phyloP scores from a whole-genome alignment of 257 asterid genomes.

The Penstemon davidsonii region DNA sequence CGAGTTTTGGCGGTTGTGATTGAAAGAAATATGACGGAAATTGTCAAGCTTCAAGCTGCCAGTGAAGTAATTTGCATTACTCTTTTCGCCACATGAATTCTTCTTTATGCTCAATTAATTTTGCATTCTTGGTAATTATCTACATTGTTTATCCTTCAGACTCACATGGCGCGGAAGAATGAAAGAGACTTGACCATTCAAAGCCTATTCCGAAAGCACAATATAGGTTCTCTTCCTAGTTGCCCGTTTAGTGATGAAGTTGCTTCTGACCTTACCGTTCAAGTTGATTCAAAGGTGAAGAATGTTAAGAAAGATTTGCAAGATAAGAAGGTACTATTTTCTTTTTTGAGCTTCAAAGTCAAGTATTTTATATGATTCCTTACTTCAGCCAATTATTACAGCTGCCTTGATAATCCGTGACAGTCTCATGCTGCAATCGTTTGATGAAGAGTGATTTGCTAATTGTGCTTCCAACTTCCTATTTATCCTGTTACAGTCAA shows the following conservation, averaged over 20 bases:
- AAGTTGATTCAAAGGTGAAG: constrained; percentile 57
- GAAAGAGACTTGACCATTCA: constrained; percentile 60
- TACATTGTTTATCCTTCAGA: constrained; percentile 42
- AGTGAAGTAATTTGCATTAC: constrained; percentile 53
- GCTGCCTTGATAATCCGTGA: constrained; percentile 23
- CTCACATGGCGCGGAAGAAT: constrained; percentile 62
- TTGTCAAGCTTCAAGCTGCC: constrained; percentile 73
- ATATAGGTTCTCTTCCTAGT: constrained; percentile 72
- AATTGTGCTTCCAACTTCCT: constrained; percentile 19
- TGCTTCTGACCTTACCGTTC: constrained; percentile 62
- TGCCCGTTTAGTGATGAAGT: constrained; percentile 67
- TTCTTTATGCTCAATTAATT: constrained; percentile 18
- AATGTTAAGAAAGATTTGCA: constrained; percentile 59
- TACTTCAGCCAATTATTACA: constrained; percentile 19
- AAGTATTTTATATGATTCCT: not conserved
- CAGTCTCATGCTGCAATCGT: constrained; percentile 13
- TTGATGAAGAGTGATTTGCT: constrained; percentile 3
- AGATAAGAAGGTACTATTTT: constrained; percentile 66
- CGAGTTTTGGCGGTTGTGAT: constrained; percentile 39
- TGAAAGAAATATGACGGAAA: constrained; percentile 44
- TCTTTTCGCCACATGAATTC: constrained; percentile 25
- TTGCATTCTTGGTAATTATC: constrained; percentile 26
- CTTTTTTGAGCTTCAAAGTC: constrained; percentile 19
- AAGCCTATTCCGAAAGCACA: constrained; percentile 58
- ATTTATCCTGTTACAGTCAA: constrained; percentile 11